Percentiles rank a stretch among this genome's conserved stretches.
Conservation (phyloP, 176 grass and related monocot species). For the Sorghum bicolor region Sorghum_bicolor_NCBIv3 NC_012878.2:56876501-56877000, state of each 20-base stretch:
- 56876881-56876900: not conserved
- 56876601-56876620: constrained; percentile 97
- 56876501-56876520: not conserved
- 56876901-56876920: not conserved
- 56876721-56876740: constrained; percentile 99
- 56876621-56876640: constrained; percentile 33
- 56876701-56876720: constrained; percentile 29
- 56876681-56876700: not conserved
- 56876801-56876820: constrained; percentile 56
- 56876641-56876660: not conserved
- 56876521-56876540: not conserved
- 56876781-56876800: constrained; percentile 99
- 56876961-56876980: not conserved
- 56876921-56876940: not conserved
- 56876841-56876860: not conserved
- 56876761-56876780: constrained; percentile 97
- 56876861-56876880: not conserved
- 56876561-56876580: constrained; percentile 26
- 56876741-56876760: constrained; percentile 99
- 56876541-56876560: constrained; percentile 4
- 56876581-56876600: constrained; percentile 99
- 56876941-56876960: not conserved
- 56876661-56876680: not conserved
- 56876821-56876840: not conserved
- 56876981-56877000: not conserved